Percentiles rank a stretch among this genome's conserved stretches.
phyloP scores from a whole-genome alignment of 139 green algal genomes.

The Spirogloea muscicola region DNA sequence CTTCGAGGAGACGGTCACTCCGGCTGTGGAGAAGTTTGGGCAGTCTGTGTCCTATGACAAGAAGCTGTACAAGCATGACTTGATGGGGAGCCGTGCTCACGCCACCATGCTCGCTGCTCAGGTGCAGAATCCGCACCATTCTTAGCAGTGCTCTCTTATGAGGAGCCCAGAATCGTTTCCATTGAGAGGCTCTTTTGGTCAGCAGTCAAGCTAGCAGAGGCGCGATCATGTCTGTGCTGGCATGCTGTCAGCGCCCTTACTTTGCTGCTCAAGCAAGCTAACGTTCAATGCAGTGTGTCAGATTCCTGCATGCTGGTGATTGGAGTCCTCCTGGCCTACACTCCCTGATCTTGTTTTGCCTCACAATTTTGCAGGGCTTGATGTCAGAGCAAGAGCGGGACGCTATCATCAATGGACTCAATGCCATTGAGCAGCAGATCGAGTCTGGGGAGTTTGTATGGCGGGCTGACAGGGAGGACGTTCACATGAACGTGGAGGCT shows the following conservation, averaged over 20 bases:
- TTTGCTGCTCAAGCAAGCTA: too few relatives aligned
- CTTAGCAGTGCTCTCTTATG: too few relatives aligned
- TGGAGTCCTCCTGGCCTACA: too few relatives aligned
- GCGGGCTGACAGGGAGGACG: slow-evolving; percentile 44
- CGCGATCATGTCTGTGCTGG: too few relatives aligned
- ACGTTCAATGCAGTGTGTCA: too few relatives aligned
- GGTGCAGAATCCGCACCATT: too few relatives aligned
- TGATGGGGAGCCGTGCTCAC: slow-evolving; percentile 41
- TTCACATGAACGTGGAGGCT: slow-evolving; percentile 53
- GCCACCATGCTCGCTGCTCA: slow-evolving; percentile 44
- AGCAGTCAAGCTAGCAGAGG: too few relatives aligned
- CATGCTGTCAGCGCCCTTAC: too few relatives aligned
- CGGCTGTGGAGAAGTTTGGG: slow-evolving; percentile 42
- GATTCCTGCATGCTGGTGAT: too few relatives aligned
- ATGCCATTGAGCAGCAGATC: slow-evolving; percentile 32
- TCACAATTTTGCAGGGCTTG: slow-evolving; percentile 46
- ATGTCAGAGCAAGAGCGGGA: slow-evolving; percentile 42
- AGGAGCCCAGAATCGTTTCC: too few relatives aligned
- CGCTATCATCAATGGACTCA: slow-evolving; percentile 42
- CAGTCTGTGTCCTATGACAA: slow-evolving; percentile 47
- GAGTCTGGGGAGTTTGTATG: slow-evolving; percentile 42
- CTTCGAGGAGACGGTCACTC: slow-evolving; percentile 47
- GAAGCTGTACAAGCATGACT: slow-evolving; percentile 43
- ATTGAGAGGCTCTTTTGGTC: too few relatives aligned
- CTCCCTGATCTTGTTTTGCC: too few relatives aligned